These are phyloP conservation scores for Kurtzmaniella quercitrusa DNA, from an alignment of 1,139 yeast species.

Conservation along the genomic window DNA sequence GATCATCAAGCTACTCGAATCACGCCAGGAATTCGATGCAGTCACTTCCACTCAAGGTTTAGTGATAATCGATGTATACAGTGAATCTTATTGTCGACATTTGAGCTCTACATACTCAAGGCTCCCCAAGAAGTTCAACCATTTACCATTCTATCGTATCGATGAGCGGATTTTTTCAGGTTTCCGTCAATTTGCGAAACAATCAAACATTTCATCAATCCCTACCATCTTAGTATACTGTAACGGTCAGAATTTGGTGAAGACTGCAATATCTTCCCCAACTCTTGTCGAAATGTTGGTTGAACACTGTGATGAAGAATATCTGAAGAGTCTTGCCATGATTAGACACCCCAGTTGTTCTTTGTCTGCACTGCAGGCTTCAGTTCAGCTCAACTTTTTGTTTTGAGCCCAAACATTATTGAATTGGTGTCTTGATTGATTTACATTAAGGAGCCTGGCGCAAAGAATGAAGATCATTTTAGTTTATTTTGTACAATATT, in stretches of 20 bases:
- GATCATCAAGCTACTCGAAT: not conserved
- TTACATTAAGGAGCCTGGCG: not conserved
- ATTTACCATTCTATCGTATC: conserved; percentile 5
- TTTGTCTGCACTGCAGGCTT: conserved; percentile 2
- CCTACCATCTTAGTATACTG: conserved; percentile 6
- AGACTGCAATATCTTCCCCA: conserved; percentile 5
- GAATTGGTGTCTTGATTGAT: not conserved
- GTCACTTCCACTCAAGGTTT: conserved; percentile 3
- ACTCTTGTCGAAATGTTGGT: conserved; percentile 4
- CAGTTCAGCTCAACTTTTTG: conserved; percentile 1
- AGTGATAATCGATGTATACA: conserved; percentile 5
- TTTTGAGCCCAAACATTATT: not conserved
- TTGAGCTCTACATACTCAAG: conserved; percentile 2
- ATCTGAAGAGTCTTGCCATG: conserved; percentile 2
- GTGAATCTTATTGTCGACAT: conserved; percentile 2
- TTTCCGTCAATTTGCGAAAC: conserved; percentile 2
- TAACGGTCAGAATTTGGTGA: conserved; percentile 5
- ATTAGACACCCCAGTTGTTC: not conserved
- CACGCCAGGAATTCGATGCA: conserved; percentile 1
- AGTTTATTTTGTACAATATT: not conserved
- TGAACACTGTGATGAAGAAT: conserved; percentile 6
- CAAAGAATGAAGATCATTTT: not conserved
- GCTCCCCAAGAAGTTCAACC: conserved; percentile 2
- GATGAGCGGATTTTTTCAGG: conserved; percentile 3
- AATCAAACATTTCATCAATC: conserved; percentile 3